Percentiles rank a stretch among this genome's conserved stretches.
These are phyloP conservation scores for Sclerotinia subarctica DNA, from an alignment of 2,329 filamentous ascomycete genomes.

Conservation along the genomic window DNA sequence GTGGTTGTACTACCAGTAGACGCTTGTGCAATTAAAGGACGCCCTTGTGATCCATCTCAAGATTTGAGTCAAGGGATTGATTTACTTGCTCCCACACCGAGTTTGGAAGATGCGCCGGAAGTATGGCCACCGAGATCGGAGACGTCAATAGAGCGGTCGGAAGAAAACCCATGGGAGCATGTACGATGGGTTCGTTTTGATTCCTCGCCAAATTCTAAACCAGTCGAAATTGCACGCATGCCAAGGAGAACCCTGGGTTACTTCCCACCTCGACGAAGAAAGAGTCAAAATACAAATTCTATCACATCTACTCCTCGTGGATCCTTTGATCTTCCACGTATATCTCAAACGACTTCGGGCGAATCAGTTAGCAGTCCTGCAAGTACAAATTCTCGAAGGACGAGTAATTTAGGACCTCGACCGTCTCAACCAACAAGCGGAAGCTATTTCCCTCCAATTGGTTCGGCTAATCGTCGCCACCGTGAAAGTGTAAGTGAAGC, in stretches of 20 bases:
- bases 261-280: constrained; percentile 89
- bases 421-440: constrained; percentile 28
- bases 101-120: constrained; percentile 36
- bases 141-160: constrained; percentile 33
- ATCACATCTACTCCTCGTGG: constrained; percentile 59
- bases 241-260: constrained; percentile 79
- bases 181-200: constrained; percentile 86
- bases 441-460: constrained; percentile 37
- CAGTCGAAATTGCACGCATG: constrained; percentile 83
- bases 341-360: constrained; percentile 27
- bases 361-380: constrained; percentile 29
- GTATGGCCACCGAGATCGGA: constrained; percentile 33
- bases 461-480: constrained; percentile 26
- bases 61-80: constrained; percentile 44
- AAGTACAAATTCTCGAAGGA: constrained; percentile 31
- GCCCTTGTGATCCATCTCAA: constrained; percentile 54
- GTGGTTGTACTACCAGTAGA: constrained; percentile 83
- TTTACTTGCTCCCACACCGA: constrained; percentile 51
- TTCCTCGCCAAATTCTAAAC: constrained; percentile 56
- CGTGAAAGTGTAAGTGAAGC: constrained; percentile 39
- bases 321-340: constrained; percentile 33
- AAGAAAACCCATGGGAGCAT: constrained; percentile 73
- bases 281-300: constrained; percentile 56
- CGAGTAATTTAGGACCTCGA: constrained; percentile 30
- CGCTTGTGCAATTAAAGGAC: constrained; percentile 79